Evolutionary conservation across 2,329 filamentous ascomycete species (phyloP), one percentile per base, ranked within the genome.

Genomic region (Graphilbum sp.): DNA sequence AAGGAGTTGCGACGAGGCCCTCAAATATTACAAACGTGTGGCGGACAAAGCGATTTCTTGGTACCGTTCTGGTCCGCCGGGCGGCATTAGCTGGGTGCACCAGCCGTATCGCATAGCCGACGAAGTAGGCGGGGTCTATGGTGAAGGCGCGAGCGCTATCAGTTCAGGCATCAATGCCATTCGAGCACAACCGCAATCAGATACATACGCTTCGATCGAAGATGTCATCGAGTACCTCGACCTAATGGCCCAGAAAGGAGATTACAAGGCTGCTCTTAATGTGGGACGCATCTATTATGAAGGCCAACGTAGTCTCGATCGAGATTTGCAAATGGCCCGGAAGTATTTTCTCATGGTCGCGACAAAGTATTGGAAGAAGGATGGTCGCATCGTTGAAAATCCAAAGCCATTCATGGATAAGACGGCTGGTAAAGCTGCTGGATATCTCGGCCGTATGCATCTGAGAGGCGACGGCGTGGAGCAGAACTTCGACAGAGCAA

Each of bases 191-290:
- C 69, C 77, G 2, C 78, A 80, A 46, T 83, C 84, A 3, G 82
- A 90, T 52, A 74, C 80, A 1, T 80, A 93, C 50, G 85, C 86
- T 1, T 82, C 84, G 15, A 73, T 95, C 41, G 86, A 93, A 49
- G 88, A 98, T 55, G 81, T 96, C 15, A 75, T 98, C 42, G 90
- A 98, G 54, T 98, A 94, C 49, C 65, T 94, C 46, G 84, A 94
- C 49, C 67, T 94, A 32, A 79, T 93, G 67, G 85, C 85, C 6
- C 75, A 87, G 43, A 93, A 93, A 54, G 86, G 87, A 11, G 85
- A 94, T 51, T 72, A 84, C 40, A 86, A 83, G 53, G 84, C 87
- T 1, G 88, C 84, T 0, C 86, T 87, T 50, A 87, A 82, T 44
- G 63, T 95, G 1, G 87, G 83, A 3, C 76, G 84, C 46, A 72